A percentile compares a stretch with the other conserved stretches of the same genome.
Evolutionary conservation across 176 grass and related monocot genomes (phyloP).

Genomic region (Carex kokanica): DNA sequence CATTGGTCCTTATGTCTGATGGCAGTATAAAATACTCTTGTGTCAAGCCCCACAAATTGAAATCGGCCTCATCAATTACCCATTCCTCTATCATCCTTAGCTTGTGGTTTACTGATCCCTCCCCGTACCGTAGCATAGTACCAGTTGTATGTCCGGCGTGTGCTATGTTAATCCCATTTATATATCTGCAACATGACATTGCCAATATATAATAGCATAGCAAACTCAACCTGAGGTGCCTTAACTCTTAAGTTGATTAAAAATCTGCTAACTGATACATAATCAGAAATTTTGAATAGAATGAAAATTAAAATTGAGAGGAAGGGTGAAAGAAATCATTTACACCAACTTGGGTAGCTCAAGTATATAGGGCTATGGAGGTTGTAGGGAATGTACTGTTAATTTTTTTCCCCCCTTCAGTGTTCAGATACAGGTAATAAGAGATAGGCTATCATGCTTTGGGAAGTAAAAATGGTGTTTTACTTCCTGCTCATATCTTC

Average conservation of each 20-base stretch:
- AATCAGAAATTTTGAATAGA: not conserved
- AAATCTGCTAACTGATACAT: not conserved
- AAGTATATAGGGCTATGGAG: not conserved
- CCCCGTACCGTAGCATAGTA: conserved; percentile 85
- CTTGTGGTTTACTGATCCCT: conserved; percentile 96
- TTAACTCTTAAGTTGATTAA: not conserved
- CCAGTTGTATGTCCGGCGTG: conserved; percentile 70
- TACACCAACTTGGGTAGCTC: not conserved
- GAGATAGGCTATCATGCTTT: too few relatives aligned
- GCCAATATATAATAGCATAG: not conserved
- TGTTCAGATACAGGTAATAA: not conserved
- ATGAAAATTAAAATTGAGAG: not conserved
- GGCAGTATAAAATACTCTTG: conserved; percentile 78
- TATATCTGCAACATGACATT: conserved; percentile 19
- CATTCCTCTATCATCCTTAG: conserved; percentile 90
- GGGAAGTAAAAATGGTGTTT: too few relatives aligned
- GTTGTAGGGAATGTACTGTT: not conserved
- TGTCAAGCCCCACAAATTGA: conserved; percentile 68
- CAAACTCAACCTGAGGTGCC: not conserved
- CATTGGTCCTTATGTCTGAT: conserved; percentile 52
- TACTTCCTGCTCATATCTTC: too few relatives aligned
- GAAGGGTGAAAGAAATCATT: not conserved
- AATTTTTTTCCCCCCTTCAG: not conserved
- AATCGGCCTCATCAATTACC: conserved; percentile 91
- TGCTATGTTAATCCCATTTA: conserved; percentile 85